Percentiles rank a stretch among this genome's conserved stretches.
These are phyloP conservation scores for Xylaria cubensis DNA, from an alignment of 495 filamentous ascomycete species.

Conservation along the genomic window DNA sequence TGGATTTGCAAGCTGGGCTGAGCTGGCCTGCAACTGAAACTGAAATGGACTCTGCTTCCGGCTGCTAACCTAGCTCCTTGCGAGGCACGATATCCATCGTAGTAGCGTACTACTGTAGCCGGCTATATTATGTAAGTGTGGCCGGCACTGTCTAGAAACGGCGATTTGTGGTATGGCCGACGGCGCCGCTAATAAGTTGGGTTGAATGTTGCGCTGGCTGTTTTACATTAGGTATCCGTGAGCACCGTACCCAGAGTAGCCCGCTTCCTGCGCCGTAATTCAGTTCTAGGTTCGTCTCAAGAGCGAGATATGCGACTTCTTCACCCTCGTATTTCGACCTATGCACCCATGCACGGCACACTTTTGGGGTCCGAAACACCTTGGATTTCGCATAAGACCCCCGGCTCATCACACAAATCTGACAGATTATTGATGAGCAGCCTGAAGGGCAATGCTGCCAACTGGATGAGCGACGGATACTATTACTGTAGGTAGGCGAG, in stretches of 20 bases:
- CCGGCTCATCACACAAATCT: constrained; percentile 1
- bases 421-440: neutral
- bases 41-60: neutral
- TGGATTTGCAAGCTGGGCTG: neutral
- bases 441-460: constrained; percentile 10
- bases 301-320: constrained; percentile 11
- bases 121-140: neutral
- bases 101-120: neutral
- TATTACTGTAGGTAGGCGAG: neutral
- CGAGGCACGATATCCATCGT: neutral
- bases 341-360: constrained; percentile 12
- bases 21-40: constrained; percentile 6
- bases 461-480: neutral
- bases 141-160: neutral
- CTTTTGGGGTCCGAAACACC: constrained; percentile 1
- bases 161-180: constrained; percentile 16
- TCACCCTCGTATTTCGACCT: constrained; percentile 19
- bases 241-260: neutral
- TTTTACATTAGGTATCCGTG: constrained; percentile 10
- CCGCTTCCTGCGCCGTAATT: neutral
- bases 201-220: constrained; percentile 1
- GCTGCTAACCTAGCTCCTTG: neutral
- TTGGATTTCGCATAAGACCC: neutral
- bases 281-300: neutral
- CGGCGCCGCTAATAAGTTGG: constrained; percentile 14